Percentiles rank a stretch among this genome's conserved stretches.
Evolutionary conservation across 495 filamentous ascomycete species (phyloP).

Genomic region (Xylaria venustula): DNA sequence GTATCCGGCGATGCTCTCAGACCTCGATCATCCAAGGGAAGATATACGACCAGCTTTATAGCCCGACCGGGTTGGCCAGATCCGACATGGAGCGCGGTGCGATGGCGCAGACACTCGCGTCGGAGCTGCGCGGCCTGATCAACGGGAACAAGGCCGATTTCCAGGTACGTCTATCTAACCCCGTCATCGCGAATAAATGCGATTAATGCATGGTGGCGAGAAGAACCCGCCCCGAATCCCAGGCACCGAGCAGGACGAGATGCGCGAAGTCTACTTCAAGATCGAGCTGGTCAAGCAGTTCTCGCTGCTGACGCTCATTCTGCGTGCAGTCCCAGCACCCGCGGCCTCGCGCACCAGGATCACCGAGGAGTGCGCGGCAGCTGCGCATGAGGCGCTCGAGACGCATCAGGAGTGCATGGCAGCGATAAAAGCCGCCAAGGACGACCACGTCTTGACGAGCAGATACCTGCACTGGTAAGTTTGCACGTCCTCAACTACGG

Average conservation of each 20-base stretch:
- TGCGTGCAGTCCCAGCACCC: constrained; percentile 20
- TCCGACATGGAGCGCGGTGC: constrained; percentile 28
- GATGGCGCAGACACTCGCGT: neutral
- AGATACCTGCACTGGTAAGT: constrained; percentile 30
- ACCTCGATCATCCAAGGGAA: constrained; percentile 44
- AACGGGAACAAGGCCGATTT: constrained; percentile 4
- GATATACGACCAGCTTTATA: constrained; percentile 48
- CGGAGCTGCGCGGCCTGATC: constrained; percentile 16
- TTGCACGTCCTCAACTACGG: too few species aligned
- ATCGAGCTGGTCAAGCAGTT: constrained; percentile 25
- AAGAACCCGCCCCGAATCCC: neutral
- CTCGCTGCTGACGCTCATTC: constrained; percentile 26
- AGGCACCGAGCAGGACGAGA: neutral
- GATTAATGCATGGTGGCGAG: neutral
- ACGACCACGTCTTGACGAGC: constrained; percentile 21
- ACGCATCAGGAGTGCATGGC: constrained; percentile 26
- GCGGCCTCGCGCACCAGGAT: constrained; percentile 7
- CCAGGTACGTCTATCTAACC: neutral
- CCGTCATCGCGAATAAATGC: too few species aligned
- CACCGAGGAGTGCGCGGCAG: constrained; percentile 24
- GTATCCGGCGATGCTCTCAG: constrained; percentile 29
- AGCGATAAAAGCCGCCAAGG: constrained; percentile 15
- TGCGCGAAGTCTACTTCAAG: constrained; percentile 16
- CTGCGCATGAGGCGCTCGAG: constrained; percentile 25
- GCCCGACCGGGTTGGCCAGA: constrained; percentile 41